A percentile compares a stretch with the other conserved stretches of the same genome.
These are phyloP conservation scores for Nemania serpens DNA, from an alignment of 2,329 filamentous ascomycete genomes.

Conservation along the genomic window DNA sequence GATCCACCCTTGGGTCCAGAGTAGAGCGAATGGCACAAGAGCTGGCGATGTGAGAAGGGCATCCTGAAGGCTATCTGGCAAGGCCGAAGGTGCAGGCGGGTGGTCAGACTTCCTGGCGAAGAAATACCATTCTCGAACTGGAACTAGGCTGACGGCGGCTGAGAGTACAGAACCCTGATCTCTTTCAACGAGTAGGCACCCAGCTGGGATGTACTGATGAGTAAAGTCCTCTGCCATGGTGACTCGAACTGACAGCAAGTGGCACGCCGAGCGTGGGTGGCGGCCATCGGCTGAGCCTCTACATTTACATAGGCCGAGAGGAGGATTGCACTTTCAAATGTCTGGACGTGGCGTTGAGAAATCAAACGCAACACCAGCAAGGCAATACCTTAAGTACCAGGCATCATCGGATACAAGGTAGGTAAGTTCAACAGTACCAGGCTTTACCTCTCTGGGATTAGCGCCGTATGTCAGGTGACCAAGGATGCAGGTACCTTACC, in stretches of 20 bases:
- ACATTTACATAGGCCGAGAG: not conserved
- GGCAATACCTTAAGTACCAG: too few species aligned
- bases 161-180: slow-evolving; percentile 26
- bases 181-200: slow-evolving; percentile 43
- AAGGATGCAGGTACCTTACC: too few species aligned
- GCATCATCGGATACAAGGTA: too few species aligned
- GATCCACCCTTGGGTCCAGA: slow-evolving; percentile 50
- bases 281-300: not conserved
- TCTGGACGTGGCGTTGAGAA: not conserved
- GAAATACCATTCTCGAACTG: slow-evolving; percentile 37
- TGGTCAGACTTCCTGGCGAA: slow-evolving; percentile 34
- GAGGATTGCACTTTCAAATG: not conserved
- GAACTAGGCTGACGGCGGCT: slow-evolving; percentile 17
- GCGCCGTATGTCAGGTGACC: too few species aligned
- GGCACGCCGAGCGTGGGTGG: not conserved
- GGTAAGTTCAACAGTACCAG: not conserved
- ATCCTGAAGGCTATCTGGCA: slow-evolving; percentile 36
- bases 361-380: not conserved
- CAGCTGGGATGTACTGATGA: slow-evolving; percentile 47
- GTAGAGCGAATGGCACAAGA: slow-evolving; percentile 34
- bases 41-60: slow-evolving; percentile 36
- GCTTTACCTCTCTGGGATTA: not conserved
- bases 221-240: slow-evolving; percentile 29
- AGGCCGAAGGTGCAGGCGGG: slow-evolving; percentile 6
- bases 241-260: not conserved